Base-by-base conservation (phyloP, 1,139 yeast species). In the Geotrichum candidum region DNA sequence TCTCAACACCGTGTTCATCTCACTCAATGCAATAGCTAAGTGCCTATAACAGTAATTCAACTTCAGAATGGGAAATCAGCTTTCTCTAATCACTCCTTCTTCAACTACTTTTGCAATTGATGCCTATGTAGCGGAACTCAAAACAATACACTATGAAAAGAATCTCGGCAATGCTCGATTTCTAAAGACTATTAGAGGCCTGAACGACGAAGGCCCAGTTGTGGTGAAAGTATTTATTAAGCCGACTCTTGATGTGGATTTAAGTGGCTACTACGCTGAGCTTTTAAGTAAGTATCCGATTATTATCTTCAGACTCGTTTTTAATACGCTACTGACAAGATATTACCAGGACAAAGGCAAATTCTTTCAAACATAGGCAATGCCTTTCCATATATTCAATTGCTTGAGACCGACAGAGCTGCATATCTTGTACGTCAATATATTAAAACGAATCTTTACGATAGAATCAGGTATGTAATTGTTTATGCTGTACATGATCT, bases 101-200 rank as follows among this genome's bases (percentile, higher is more conserved):
- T 91, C 97, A 2, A 92, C 96, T 3, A 89, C 97, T 0, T 90
- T 94, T 69, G 97, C 96, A 13, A 81, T 91, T 4, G 91, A 95
- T 41, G 92, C 98, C 0, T 94, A 92, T 69, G 83, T 94, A 50
- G 89, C 89, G 68, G 90, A 89, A 59, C 78, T 94, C 29, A 84
- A 84, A 38, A 84, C 86, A 64, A 80, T 88, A 58, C 92, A 89
- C 68, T 92, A 89, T 71, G 81, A 87, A 9, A 84, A 87, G 60
- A 85, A 84, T 61, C 76, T 90, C 58, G 80, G 87, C 59, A 86
- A 94, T 59, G 86, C 94, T 15, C 81, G 97, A 59, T 92, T 91
- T 72, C 80, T 94, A 61, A 92, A 92, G 74, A 88, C 97, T 1
- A 85, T 92, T 66, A 85, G 87, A 70, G 96, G 96, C 9, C 73